phyloP scores from a whole-genome alignment of 2,329 filamentous ascomycete genomes.

The Microdochium trichocladiopsis region DNA sequence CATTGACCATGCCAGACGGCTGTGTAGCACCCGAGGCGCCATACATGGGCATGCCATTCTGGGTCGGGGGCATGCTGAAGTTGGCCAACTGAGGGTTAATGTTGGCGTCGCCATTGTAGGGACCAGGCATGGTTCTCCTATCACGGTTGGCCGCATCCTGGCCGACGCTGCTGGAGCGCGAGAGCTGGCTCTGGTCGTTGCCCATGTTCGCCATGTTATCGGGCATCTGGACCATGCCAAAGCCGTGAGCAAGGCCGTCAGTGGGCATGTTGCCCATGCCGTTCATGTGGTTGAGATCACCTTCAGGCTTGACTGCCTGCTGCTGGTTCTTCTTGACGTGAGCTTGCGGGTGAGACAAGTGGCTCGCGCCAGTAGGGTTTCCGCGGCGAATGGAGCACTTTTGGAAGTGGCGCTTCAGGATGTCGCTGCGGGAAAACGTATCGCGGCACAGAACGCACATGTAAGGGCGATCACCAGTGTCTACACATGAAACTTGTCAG shows the following conservation, averaged over 20 bases:
- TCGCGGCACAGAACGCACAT: slow-evolving; percentile 97
- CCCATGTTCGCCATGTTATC: slow-evolving; percentile 54
- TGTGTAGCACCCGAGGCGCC: slow-evolving; percentile 53
- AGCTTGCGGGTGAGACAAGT: slow-evolving; percentile 86
- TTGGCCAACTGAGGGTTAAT: slow-evolving; percentile 56
- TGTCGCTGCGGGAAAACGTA: slow-evolving; percentile 96
- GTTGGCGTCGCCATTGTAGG: slow-evolving; percentile 49
- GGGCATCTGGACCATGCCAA: slow-evolving; percentile 47
- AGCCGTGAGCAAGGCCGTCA: slow-evolving; percentile 51
- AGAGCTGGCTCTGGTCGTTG: slow-evolving; percentile 55
- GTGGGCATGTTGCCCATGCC: slow-evolving; percentile 51
- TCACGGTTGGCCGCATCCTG: slow-evolving; percentile 49
- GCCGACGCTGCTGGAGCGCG: slow-evolving; percentile 53
- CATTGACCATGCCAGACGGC: slow-evolving; percentile 47
- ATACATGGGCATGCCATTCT: slow-evolving; percentile 60
- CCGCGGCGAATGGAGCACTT: slow-evolving; percentile 96
- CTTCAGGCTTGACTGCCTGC: slow-evolving; percentile 46
- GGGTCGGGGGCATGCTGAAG: slow-evolving; percentile 56
- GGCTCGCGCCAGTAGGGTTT: slow-evolving; percentile 90
- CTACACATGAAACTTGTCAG: slow-evolving; percentile 37
- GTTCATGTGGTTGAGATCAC: slow-evolving; percentile 53
- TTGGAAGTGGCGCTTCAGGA: slow-evolving; percentile 97
- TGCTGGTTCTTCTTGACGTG: slow-evolving; percentile 75
- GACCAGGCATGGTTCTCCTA: slow-evolving; percentile 45
- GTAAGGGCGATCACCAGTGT: slow-evolving; percentile 96